Conservation (phyloP, 805 yeast genomes). For the Lachancea lanzarotensis region DNA sequence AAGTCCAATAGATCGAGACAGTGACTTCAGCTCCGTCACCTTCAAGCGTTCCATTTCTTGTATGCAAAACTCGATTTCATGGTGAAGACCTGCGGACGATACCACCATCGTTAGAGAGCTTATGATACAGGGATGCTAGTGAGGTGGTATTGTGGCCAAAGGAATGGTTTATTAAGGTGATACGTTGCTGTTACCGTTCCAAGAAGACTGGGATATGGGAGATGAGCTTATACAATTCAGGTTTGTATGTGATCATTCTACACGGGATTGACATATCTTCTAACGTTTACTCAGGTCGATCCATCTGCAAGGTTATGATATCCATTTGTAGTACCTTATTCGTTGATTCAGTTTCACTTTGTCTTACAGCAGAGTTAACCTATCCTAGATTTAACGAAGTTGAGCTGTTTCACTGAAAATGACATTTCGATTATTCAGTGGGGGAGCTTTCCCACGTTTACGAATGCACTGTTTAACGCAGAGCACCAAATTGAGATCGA, state of each 20-base stretch:
- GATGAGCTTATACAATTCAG: neutral
- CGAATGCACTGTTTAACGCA: no score
- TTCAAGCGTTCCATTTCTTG: conserved; percentile 34
- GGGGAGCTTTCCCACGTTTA: no score
- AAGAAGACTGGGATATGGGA: neutral
- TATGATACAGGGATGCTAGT: neutral
- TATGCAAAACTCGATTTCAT: conserved; percentile 31
- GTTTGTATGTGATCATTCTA: neutral
- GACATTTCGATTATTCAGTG: no score
- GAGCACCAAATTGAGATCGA: no score
- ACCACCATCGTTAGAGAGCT: conserved; percentile 3
- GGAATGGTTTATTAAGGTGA: neutral
- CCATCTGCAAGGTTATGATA: no score
- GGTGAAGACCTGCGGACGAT: conserved; percentile 23
- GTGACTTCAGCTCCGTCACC: conserved; percentile 46
- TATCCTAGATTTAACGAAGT: no score
- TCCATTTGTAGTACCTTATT: no score
- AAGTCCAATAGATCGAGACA: conserved; percentile 46
- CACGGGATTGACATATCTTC: neutral
- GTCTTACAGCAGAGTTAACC: no score
- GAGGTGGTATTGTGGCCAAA: neutral
- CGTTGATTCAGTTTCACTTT: no score
- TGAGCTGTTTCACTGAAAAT: no score
- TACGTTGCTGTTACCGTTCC: neutral
- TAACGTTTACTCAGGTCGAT: no score